Conservation (phyloP, 1,139 yeast species). For the Taiozyma sp. region DNA sequence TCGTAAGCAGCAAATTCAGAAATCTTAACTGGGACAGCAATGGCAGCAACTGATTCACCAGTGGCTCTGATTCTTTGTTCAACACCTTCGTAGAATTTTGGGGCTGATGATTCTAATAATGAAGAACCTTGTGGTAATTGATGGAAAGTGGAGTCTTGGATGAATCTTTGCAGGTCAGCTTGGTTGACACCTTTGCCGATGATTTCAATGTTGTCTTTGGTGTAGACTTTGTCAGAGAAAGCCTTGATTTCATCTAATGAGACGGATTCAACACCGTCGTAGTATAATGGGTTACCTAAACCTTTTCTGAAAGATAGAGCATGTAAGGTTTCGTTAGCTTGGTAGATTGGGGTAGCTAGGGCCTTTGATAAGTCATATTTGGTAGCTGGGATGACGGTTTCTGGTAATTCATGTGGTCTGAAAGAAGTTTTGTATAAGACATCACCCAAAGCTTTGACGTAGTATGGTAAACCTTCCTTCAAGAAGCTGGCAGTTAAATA, state of each 20-base stretch:
- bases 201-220: slow-evolving; percentile 65
- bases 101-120: slow-evolving; percentile 34
- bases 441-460: slow-evolving; percentile 80
- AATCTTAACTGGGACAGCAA: slow-evolving; percentile 72
- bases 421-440: slow-evolving; percentile 67
- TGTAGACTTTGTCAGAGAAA: slow-evolving; percentile 66
- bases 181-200: slow-evolving; percentile 71
- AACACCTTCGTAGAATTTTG: slow-evolving; percentile 56
- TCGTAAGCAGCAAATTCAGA: slow-evolving; percentile 65
- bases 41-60: slow-evolving; percentile 66
- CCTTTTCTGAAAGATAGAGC: slow-evolving; percentile 82
- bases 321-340: slow-evolving; percentile 77
- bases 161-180: slow-evolving; percentile 63
- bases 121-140: slow-evolving; percentile 57
- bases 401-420: slow-evolving; percentile 78
- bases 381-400: slow-evolving; percentile 79
- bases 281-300: slow-evolving; percentile 78
- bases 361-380: slow-evolving; percentile 49
- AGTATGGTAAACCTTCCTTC: slow-evolving; percentile 86
- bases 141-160: slow-evolving; percentile 58
- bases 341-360: slow-evolving; percentile 43
- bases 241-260: slow-evolving; percentile 60
- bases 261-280: slow-evolving; percentile 55
- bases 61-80: slow-evolving; percentile 66
- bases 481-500: slow-evolving; percentile 77